Percentiles rank a stretch among this genome's conserved stretches.
Evolutionary conservation across 2,329 filamentous ascomycete genomes (phyloP).

Genomic region (Drechslerella stenobrocha): DNA sequence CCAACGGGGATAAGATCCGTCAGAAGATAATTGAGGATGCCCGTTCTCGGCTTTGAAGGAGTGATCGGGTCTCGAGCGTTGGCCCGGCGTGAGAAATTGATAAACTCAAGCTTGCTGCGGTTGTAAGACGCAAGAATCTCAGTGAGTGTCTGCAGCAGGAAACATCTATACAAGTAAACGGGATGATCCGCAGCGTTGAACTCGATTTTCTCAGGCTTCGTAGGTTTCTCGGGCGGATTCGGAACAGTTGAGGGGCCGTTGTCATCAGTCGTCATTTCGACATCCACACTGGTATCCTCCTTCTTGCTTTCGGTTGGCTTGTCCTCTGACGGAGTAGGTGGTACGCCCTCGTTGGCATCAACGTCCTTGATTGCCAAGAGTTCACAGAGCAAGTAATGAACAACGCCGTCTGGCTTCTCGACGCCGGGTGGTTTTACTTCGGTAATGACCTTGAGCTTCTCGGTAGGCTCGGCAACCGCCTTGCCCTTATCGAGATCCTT

Average conservation of each 20-base stretch:
- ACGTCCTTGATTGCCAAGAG: slow-evolving; percentile 64
- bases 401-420: slow-evolving; percentile 89
- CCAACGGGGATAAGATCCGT: slow-evolving; percentile 70
- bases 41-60: slow-evolving; percentile 89
- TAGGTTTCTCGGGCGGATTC: slow-evolving; percentile 58
- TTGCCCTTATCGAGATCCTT: slow-evolving; percentile 51
- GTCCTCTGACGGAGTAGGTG: slow-evolving; percentile 48
- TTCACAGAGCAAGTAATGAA: slow-evolving; percentile 92
- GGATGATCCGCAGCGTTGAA: slow-evolving; percentile 94
- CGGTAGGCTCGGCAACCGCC: slow-evolving; percentile 64
- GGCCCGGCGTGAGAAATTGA: slow-evolving; percentile 94
- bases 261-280: slow-evolving; percentile 58
- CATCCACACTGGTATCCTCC: slow-evolving; percentile 56
- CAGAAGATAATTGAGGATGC: slow-evolving; percentile 89
- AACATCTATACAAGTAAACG: slow-evolving; percentile 95
- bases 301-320: slow-evolving; percentile 25
- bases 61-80: slow-evolving; percentile 76
- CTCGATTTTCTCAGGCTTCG: slow-evolving; percentile 69
- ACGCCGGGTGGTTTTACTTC: slow-evolving; percentile 82
- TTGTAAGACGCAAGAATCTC: slow-evolving; percentile 92
- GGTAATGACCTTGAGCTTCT: slow-evolving; percentile 65
- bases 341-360: slow-evolving; percentile 53
- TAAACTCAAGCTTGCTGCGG: slow-evolving; percentile 94
- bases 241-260: slow-evolving; percentile 54
- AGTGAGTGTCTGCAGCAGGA: slow-evolving; percentile 85